Evolutionary conservation across 2,329 filamentous ascomycete genomes (phyloP), one percentile per base, ranked within the genome.

Genomic region (Periconia macrospinosa): DNA sequence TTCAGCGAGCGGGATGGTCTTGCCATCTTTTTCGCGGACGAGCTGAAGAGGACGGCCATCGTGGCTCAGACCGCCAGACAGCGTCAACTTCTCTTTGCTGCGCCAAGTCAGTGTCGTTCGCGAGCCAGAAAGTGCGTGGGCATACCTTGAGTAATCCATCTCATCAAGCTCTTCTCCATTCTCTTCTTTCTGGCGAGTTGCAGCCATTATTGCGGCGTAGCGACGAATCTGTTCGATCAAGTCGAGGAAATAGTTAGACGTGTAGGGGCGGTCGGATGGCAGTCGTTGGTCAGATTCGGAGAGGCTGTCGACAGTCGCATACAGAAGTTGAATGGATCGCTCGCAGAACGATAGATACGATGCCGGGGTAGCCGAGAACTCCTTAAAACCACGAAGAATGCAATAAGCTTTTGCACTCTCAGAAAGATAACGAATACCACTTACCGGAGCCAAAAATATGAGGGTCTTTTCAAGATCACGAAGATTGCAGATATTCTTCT

Each of bases 221-320:
- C 91, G 85, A 72, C 87, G 86, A 66, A 97, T 92, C 84, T 97
- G 92, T 74, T 95, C 91, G 74, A 95, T 88, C 57, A 97, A 86
- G 79, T 97, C 93, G 78, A 97, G 88, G 74, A 97, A 97, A 78
- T 97, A 97, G 72, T 91, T 91, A 83, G 90, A 91, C 82, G 88
- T 94, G 81, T 97, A 97, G 62, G 92, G 91, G 67, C 89, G 87
- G 76, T 97, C 93, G 76, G 85, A 81, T 55, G 90, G 89, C 73
- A 91, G 86, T 62, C 88, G 87, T 78, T 93, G 90, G 75, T 97
- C 92, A 72, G 86, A 86, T 72, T 95, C 91, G 80, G 85, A 88
- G 61, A 97, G 82, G 75, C 88, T 88, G 75, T 91, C 87, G 75
- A 95, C 90, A 55, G 91, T 94, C 60, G 91, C 88, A 81, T 95